phyloP scores from a whole-genome alignment of 371 early-diverging fungal species.

The Phascolomyces articulosus region DNA sequence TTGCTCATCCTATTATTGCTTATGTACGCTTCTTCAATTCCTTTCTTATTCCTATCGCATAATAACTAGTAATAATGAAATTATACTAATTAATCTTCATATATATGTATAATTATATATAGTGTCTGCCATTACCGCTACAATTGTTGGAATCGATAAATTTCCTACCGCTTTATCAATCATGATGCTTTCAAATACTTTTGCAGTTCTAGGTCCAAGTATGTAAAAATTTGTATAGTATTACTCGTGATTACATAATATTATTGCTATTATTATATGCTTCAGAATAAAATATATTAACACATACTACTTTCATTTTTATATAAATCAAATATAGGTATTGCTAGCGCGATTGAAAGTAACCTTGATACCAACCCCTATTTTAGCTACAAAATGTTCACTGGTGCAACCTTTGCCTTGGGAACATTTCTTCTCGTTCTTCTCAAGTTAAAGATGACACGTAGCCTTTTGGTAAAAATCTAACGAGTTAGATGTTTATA shows the following conservation, averaged over 20 bases:
- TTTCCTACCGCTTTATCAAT: slow-evolving; percentile 38
- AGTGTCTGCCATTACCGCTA: slow-evolving; percentile 36
- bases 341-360: slow-evolving; percentile 35
- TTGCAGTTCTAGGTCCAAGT: slow-evolving; percentile 31
- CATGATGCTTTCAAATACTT: slow-evolving; percentile 26
- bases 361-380: slow-evolving; percentile 19
- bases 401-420: slow-evolving; percentile 23
- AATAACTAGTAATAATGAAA: too few species aligned
- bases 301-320: too few species aligned
- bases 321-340: too few species aligned
- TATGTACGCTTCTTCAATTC: slow-evolving; percentile 7
- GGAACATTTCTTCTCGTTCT: slow-evolving; percentile 22
- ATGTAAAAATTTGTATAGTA: too few species aligned
- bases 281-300: too few species aligned
- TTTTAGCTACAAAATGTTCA: slow-evolving; percentile 33
- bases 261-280: too few species aligned
- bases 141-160: slow-evolving; percentile 33
- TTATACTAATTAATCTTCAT: too few species aligned
- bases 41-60: too few species aligned
- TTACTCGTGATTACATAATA: too few species aligned
- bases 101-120: not conserved
- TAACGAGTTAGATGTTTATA: too few species aligned
- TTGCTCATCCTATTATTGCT: slow-evolving; percentile 33
- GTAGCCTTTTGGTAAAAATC: slow-evolving; percentile 1
- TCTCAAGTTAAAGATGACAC: slow-evolving; percentile 9